Conservation (phyloP, 139 green algal genomes). For the Pseudopediastrum boryanum region DNA sequence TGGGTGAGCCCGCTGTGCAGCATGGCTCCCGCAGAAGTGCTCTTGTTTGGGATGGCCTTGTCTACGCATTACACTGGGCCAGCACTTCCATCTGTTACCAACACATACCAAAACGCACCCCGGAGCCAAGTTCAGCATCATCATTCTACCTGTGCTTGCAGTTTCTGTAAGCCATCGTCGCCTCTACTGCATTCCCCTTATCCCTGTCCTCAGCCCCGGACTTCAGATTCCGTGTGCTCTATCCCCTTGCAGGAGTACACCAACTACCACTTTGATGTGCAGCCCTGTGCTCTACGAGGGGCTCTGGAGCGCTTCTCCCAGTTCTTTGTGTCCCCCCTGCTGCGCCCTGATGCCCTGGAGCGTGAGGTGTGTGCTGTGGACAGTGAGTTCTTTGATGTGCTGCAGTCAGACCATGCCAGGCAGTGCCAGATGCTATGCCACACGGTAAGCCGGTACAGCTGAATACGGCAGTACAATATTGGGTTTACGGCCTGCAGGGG, state of each 20-base stretch:
- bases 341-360: conserved; percentile 66
- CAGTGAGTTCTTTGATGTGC: conserved; percentile 81
- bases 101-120: background rate
- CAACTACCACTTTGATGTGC: conserved; percentile 93
- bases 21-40: too few relatives aligned
- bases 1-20: too few relatives aligned
- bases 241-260: conserved; percentile 77
- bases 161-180: background rate
- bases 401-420: conserved; percentile 87
- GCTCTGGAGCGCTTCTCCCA: conserved; percentile 93
- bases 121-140: too few relatives aligned
- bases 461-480: background rate
- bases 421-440: conserved; percentile 87
- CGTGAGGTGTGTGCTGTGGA: conserved; percentile 92
- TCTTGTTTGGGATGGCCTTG: too few relatives aligned
- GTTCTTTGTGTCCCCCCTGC: conserved; percentile 91
- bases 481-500: too few relatives aligned
- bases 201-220: too few relatives aligned
- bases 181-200: too few relatives aligned
- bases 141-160: background rate
- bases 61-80: too few relatives aligned
- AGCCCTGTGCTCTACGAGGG: conserved; percentile 69
- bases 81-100: too few relatives aligned
- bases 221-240: too few relatives aligned
- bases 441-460: conserved; percentile 56